Percentiles rank a stretch among this genome's conserved stretches.
Conservation (phyloP, 805 yeast genomes). For the Zygosaccharomyces kombuchaensis region DNA sequence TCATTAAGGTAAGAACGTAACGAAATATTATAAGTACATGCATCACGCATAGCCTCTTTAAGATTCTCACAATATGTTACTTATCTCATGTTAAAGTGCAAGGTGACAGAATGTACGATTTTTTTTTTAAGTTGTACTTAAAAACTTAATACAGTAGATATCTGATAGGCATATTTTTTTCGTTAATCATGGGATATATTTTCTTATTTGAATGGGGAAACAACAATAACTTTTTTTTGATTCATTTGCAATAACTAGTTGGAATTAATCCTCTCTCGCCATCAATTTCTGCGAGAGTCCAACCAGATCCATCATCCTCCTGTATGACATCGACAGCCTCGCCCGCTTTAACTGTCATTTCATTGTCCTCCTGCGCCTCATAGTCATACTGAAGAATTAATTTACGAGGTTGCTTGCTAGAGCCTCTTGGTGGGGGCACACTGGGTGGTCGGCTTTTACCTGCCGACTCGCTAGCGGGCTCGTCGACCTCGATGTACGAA, state of each 20-base stretch:
- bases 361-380: conserved; percentile 74
- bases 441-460: conserved; percentile 61
- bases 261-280: conserved; percentile 73
- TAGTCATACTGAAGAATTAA: conserved; percentile 73
- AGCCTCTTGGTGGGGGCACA: conserved; percentile 64
- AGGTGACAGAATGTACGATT: no score
- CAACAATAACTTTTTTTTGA: not conserved
- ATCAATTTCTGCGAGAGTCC: conserved; percentile 87
- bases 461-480: conserved; percentile 12
- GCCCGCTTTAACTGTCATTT: conserved; percentile 65
- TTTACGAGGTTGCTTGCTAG: conserved; percentile 37
- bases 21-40: no score
- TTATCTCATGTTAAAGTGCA: no score
- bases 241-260: conserved; percentile 57
- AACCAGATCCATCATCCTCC: conserved; percentile 78
- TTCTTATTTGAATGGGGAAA: not conserved
- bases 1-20: no score
- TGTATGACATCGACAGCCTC: conserved; percentile 65
- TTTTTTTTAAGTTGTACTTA: no score
- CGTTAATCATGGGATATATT: not conserved
- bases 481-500: conserved; percentile 55
- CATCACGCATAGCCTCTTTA: no score
- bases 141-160: no score
- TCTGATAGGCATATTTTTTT: not conserved
- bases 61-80: no score